Base-by-base conservation (phyloP, 2,329 filamentous ascomycete species). In the Colletotrichum viniferum region DNA sequence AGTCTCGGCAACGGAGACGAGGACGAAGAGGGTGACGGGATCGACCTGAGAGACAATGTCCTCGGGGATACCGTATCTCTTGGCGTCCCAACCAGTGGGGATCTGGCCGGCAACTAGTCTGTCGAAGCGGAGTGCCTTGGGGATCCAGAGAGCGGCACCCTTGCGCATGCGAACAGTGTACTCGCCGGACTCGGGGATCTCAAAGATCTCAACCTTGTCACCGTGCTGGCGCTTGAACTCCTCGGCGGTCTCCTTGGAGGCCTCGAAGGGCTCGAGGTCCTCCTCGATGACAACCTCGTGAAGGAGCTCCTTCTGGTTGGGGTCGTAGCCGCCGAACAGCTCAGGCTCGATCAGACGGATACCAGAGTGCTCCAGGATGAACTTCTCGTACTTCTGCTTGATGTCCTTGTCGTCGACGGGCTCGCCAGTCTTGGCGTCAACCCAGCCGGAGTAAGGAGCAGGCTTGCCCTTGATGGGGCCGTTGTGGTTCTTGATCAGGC, bases 41-140 rank as follows among this genome's bases (percentile, higher is more conserved):
- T 99, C 97, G 78, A 99, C 97, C 84, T 99, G 97, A 55, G 94
- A 94, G 84, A 99, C 97, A 84, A 99, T 99, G 83, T 99, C 97
- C 76, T 98, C 97, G 3, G 97, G 96, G 76, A 99, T 92, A 89
- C 97, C 97, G 81, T 99, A 99, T 79, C 94, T 93, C 89, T 97
- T 97, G 43, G 97, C 95, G 83, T 98, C 94, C 97, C 97, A 99
- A 77, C 97, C 97, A 32, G 96, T 98, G 2, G 97, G 97, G 78
- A 99, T 94, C 86, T 99, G 97, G 79, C 97, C 97, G 81, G 97
- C 97, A 78, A 99, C 97, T 32, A 99, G 94, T 79, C 97, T 96
- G 84, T 99, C 97, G 85, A 99, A 99, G 81, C 95, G 94, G 69
- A 99, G 92, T 43, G 97, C 97, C 90, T 99, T 99, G 81, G 97